Evolutionary conservation across 768 basidiomycete genomes (phyloP).

Genomic region (Phaffia tasmanica): DNA sequence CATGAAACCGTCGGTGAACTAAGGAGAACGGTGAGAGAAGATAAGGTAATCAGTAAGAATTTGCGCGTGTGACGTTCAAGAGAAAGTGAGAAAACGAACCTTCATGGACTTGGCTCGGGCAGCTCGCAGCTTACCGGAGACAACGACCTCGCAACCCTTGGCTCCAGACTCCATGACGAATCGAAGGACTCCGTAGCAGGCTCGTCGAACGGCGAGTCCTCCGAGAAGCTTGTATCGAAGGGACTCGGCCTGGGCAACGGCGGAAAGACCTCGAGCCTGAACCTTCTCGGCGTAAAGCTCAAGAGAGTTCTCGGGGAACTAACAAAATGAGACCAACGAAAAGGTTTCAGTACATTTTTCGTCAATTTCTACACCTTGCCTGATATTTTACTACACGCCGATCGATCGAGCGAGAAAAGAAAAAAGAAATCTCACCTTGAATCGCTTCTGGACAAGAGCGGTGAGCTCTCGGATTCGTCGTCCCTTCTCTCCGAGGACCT

Average conservation of each 20-base stretch:
- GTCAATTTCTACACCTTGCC: background rate
- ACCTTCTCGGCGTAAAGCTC: slow-evolving; percentile 99
- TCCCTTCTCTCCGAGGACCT: slow-evolving; percentile 97
- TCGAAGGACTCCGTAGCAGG: slow-evolving; percentile 99
- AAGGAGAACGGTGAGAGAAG: background rate
- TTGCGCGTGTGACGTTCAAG: background rate
- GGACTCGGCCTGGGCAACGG: slow-evolving; percentile 96
- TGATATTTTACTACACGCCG: background rate
- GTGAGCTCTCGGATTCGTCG: slow-evolving; percentile 98
- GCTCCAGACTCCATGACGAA: slow-evolving; percentile 99
- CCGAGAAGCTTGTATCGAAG: slow-evolving; percentile 98
- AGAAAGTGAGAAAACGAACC: slow-evolving; percentile 13
- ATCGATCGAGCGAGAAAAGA: background rate
- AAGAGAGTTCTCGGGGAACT: slow-evolving; percentile 93
- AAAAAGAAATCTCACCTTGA: slow-evolving; percentile 46
- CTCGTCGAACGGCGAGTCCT: slow-evolving; percentile 95
- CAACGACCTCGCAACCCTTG: slow-evolving; percentile 98
- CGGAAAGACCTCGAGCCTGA: slow-evolving; percentile 92
- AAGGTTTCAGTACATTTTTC: background rate
- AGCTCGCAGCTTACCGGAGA: slow-evolving; percentile 98
- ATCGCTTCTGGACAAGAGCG: slow-evolving; percentile 94
- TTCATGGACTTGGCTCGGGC: slow-evolving; percentile 99
- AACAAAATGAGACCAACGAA: background rate
- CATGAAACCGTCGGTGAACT: slow-evolving; percentile 93
- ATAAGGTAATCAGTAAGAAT: background rate